Conservation (phyloP, 257 asterid species). For the Scutellaria minor region DNA sequence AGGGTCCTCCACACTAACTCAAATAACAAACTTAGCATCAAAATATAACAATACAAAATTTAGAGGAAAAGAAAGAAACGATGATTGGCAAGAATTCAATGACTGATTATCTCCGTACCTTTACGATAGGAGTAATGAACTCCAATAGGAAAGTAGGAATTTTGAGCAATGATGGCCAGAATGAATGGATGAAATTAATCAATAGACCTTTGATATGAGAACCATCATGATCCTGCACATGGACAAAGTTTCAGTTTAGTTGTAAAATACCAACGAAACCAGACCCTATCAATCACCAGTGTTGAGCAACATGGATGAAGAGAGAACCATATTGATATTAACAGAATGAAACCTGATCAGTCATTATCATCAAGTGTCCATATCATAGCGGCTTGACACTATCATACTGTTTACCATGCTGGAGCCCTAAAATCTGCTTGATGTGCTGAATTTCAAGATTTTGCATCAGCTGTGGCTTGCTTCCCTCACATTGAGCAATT, state of each 20-base stretch:
- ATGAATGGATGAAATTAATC: conserved; percentile 88
- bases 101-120: conserved; percentile 56
- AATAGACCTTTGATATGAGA: conserved; percentile 95
- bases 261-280: not conserved
- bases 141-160: conserved; percentile 83
- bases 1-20: no score
- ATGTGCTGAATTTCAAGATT: conserved; percentile 80
- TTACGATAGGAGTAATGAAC: conserved; percentile 94
- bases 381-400: conserved; percentile 81
- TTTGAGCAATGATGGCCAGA: conserved; percentile 94
- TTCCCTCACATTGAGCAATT: conserved; percentile 94
- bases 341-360: conserved; percentile 78
- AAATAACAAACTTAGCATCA: no score
- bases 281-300: not conserved
- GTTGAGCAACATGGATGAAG: not conserved
- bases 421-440: conserved; percentile 91
- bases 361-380: conserved; percentile 98
- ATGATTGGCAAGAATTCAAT: no score
- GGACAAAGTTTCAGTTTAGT: conserved; percentile 25
- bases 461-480: conserved; percentile 78
- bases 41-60: no score
- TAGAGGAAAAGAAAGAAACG: no score
- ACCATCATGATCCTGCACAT: conserved; percentile 94
- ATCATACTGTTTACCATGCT: conserved; percentile 79
- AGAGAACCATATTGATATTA: not conserved